Evolutionary conservation across 371 early-diverging fungal species (phyloP), one percentile per base, ranked within the genome.

Genomic region (Syncephalis plumigaleata): DNA sequence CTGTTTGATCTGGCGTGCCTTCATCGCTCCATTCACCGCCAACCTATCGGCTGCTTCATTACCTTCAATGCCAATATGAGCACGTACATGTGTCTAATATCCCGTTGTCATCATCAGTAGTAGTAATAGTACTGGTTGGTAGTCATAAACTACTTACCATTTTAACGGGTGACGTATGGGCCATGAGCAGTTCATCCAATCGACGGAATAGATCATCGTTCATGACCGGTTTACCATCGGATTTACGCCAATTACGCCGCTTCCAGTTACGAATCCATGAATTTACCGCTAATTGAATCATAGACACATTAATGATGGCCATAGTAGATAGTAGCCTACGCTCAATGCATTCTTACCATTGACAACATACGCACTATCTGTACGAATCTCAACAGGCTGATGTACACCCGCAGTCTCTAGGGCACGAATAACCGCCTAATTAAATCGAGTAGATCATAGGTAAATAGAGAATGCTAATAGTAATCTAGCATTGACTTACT

Each of bases 151-250:
- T 56, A 67, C 61, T 64, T 62, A 71, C 66, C 54, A 80, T 59
- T 16, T 56, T 42, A 22, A 79, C 55, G 25, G 54, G 40, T 39
- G 64, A 64, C 25, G 55, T 40, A 44, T 70, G 52, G 16, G 36
- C 38, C 9, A 54, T 46, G 15, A 73, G 55, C 36, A 67, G 50
- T 0, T 42, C 31, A 9, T 81, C 55, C 7, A 80, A 56, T 2
- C 53, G 42, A 48, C 61, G 59, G 56, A 88, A 76, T 21, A 87
- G 50, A 59, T 88, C 91, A 51, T 72, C 60, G 54, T 91, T 88
- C 52, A 68, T 45, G 2, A 88, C 83, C 0, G 54, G 53, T 5
- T 58, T 65, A 5, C 77, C 72, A 24, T 47, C 58, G 2, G 70
- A 25, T 4, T 55, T 63, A 16, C 42, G 65, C 88, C 89, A 87